Percentiles rank a stretch among this genome's conserved stretches.
Conservation (phyloP, 805 yeast genomes). For the Zygotorulaspora chibaensis region DNA sequence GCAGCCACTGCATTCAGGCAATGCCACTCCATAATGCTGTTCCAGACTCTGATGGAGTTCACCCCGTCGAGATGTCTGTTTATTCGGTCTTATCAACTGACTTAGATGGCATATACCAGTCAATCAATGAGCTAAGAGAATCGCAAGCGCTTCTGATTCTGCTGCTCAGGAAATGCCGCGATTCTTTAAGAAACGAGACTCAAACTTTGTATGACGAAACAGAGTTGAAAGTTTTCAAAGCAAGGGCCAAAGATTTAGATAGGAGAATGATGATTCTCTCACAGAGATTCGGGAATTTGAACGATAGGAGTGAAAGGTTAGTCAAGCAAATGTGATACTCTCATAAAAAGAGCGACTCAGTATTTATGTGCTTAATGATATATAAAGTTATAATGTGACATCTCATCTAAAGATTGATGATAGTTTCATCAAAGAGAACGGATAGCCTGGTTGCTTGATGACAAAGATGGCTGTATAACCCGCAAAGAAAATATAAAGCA, state of each 20-base stretch:
- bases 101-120: constrained; percentile 31
- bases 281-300: constrained; percentile 11
- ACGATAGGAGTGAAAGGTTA: constrained; percentile 10
- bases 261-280: constrained; percentile 11
- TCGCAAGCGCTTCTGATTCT: constrained; percentile 32
- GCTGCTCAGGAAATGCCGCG: constrained; percentile 22
- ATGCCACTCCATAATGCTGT: constrained; percentile 3
- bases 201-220: constrained; percentile 17
- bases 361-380: not conserved
- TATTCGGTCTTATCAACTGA: constrained; percentile 30
- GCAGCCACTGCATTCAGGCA: not conserved
- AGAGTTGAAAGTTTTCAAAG: constrained; percentile 7
- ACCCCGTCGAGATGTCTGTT: constrained; percentile 32
- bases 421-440: constrained; percentile 53
- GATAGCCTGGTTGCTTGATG: constrained; percentile 71
- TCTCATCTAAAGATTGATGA: constrained; percentile 16
- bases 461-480: constrained; percentile 61
- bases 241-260: constrained; percentile 14
- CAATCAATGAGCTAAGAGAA: constrained; percentile 31
- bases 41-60: constrained; percentile 17
- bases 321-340: constrained; percentile 2
- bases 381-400: not conserved
- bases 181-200: constrained; percentile 23
- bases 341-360: not conserved
- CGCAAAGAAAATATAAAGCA: constrained; percentile 57